phyloP scores from a whole-genome alignment of 257 asterid genomes.

The Penstemon newberryi region DNA sequence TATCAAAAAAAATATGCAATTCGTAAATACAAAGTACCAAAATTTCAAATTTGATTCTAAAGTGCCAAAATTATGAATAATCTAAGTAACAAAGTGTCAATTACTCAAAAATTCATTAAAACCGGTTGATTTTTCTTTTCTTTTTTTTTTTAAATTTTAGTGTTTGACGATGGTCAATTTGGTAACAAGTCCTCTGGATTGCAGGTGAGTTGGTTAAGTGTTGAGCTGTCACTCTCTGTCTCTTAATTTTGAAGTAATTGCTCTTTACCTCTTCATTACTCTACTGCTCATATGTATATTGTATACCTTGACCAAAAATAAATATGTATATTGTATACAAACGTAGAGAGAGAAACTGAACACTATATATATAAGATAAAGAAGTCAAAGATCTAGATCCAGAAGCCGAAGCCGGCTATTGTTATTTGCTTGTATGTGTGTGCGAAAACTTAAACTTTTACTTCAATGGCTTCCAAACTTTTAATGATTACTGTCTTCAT shows the following conservation, averaged over 20 bases:
- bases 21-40: no score
- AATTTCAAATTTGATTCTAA: no score
- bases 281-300: conserved; percentile 31
- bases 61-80: no score
- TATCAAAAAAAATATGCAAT: no score
- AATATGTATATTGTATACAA: no score
- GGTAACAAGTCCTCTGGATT: conserved; percentile 21
- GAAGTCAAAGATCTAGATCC: conserved; percentile 37
- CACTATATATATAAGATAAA: not conserved
- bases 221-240: conserved; percentile 33
- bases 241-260: conserved; percentile 14
- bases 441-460: not conserved
- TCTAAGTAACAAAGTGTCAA: no score
- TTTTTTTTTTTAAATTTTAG: no score
- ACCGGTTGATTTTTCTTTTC: no score
- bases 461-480: conserved; percentile 60
- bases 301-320: no score
- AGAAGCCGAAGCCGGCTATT: no score
- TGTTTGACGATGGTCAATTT: not conserved
- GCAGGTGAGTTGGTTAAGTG: conserved; percentile 26
- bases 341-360: conserved; percentile 36
- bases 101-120: no score
- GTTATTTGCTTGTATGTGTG: no score
- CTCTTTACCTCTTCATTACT: conserved; percentile 34
- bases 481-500: conserved; percentile 43